A percentile compares a stretch with the other conserved stretches of the same genome.
Conservation (phyloP, 169 alveolate species). For the Babesia ovis region DNA sequence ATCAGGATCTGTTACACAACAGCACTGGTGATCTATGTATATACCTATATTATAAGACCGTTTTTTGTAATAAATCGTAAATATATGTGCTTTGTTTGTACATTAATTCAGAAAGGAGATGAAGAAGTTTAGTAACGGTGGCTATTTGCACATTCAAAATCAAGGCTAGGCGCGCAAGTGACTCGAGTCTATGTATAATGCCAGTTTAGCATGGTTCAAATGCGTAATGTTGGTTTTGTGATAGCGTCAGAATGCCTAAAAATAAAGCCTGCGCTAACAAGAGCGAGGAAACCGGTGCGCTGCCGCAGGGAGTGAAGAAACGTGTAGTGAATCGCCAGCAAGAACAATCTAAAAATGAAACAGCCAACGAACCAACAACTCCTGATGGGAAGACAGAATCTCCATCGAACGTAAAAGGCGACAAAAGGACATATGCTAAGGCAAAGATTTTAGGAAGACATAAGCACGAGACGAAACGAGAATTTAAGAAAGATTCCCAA, state of each 20-base stretch:
- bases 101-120: too few relatives aligned
- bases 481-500: too few relatives aligned
- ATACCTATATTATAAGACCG: background rate
- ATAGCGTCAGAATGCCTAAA: background rate
- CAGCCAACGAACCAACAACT: background rate
- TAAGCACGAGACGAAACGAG: background rate
- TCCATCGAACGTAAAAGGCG: background rate
- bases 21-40: background rate
- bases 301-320: slow-evolving; percentile 3
- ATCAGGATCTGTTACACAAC: background rate
- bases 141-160: too few relatives aligned
- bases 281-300: slow-evolving; percentile 3
- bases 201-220: background rate
- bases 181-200: background rate
- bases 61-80: too few relatives aligned
- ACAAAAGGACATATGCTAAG: background rate
- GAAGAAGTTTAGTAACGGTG: too few relatives aligned
- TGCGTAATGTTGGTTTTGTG: background rate
- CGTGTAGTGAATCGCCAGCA: background rate
- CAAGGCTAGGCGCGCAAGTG: background rate
- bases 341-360: background rate
- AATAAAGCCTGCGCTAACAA: background rate
- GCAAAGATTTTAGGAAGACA: background rate
- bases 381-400: background rate
- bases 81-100: too few relatives aligned